Percentiles rank a stretch among this genome's conserved stretches.
These are phyloP conservation scores for Zygnema cylindricum DNA, from an alignment of 139 green algal genomes.

Conservation along the genomic window DNA sequence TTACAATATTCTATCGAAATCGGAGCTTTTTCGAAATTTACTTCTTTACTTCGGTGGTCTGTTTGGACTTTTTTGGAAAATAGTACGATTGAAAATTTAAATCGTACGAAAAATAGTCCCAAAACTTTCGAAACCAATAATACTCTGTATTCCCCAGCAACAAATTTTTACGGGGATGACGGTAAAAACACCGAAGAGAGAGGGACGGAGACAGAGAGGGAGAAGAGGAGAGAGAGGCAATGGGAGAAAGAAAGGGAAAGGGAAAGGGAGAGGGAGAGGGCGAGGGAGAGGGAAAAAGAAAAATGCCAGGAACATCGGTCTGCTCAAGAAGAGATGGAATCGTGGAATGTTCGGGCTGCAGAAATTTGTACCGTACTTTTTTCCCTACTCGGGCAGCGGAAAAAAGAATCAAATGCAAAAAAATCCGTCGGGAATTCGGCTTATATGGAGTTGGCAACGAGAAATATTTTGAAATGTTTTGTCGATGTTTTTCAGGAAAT, in stretches of 20 bases:
- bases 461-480: neutral
- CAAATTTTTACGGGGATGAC: no score
- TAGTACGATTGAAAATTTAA: no score
- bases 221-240: no score
- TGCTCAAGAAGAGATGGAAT: neutral
- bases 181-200: no score
- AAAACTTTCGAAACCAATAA: no score
- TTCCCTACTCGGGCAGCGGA: neutral
- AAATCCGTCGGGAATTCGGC: neutral
- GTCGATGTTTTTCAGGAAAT: neutral
- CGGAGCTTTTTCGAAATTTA: neutral
- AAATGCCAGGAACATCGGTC: neutral
- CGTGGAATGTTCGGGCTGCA: neutral
- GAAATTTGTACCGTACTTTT: conserved; percentile 11
- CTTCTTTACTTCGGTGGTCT: neutral
- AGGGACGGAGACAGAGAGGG: no score
- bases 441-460: neutral
- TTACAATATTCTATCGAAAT: neutral
- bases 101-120: no score
- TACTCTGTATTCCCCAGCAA: no score
- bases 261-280: no score
- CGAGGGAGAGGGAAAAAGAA: no score
- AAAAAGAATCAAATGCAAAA: neutral
- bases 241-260: no score
- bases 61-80: neutral